Evolutionary conservation across 2,329 filamentous ascomycete genomes (phyloP).

Genomic region (Nothophaeocryptopus gaeumannii): DNA sequence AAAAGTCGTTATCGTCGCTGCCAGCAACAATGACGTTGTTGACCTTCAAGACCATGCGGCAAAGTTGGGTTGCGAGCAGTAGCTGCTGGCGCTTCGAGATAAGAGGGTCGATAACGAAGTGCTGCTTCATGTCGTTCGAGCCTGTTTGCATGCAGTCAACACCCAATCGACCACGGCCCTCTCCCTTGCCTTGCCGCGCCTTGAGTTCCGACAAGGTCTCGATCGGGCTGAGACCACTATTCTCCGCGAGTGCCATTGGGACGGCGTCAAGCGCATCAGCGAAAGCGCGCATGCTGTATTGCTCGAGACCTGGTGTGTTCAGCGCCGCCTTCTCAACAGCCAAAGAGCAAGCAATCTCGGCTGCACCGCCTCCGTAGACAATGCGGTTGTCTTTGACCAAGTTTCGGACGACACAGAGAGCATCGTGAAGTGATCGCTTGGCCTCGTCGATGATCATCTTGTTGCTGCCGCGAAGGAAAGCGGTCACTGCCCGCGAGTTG

Average conservation of each 20-base stretch:
- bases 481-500: constrained; percentile 92
- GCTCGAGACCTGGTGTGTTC: constrained; percentile 88
- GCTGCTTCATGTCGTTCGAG: constrained; percentile 94
- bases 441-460: constrained; percentile 99
- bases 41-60: constrained; percentile 94
- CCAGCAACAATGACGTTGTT: constrained; percentile 95
- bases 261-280: constrained; percentile 89
- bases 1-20: constrained; percentile 83
- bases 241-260: constrained; percentile 95
- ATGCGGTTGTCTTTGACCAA: constrained; percentile 94
- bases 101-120: constrained; percentile 96
- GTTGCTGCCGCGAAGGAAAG: constrained; percentile 96
- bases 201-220: constrained; percentile 93
- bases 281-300: constrained; percentile 98
- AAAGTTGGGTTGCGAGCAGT: constrained; percentile 92
- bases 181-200: constrained; percentile 84
- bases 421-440: constrained; percentile 94
- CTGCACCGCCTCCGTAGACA: constrained; percentile 93
- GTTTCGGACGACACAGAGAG: constrained; percentile 95
- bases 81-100: constrained; percentile 98
- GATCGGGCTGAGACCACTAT: constrained; percentile 93
- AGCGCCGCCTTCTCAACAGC: constrained; percentile 93
- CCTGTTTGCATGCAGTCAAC: constrained; percentile 98
- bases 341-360: constrained; percentile 94
- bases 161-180: constrained; percentile 73